A percentile compares a stretch with the other conserved stretches of the same genome.
Conservation (phyloP, 169 alveolate genomes). For the Plasmodium blacklocki region DNA sequence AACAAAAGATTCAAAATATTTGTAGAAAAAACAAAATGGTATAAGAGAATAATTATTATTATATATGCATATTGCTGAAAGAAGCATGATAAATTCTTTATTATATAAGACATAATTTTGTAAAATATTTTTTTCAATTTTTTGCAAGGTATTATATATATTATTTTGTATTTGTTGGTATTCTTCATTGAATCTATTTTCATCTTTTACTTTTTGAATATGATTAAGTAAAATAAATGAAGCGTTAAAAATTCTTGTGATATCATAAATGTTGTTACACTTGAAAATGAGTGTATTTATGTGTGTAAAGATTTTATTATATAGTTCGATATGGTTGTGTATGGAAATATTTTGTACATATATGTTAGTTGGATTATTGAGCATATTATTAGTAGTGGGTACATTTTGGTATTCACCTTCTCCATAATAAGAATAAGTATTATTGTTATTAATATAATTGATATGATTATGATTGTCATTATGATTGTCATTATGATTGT, state of each 20-base stretch:
- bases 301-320: slow-evolving; percentile 34
- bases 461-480: not conserved
- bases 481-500: too few species aligned
- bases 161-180: slow-evolving; percentile 9
- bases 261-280: slow-evolving; percentile 63
- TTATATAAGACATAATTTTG: slow-evolving; percentile 36
- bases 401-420: too few species aligned
- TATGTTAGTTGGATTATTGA: not conserved
- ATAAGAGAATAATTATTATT: slow-evolving; percentile 57
- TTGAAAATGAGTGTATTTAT: slow-evolving; percentile 55
- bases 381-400: too few species aligned
- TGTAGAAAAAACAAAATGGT: slow-evolving; percentile 53
- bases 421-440: too few species aligned
- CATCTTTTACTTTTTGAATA: slow-evolving; percentile 42
- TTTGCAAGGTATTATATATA: slow-evolving; percentile 14
- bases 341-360: slow-evolving; percentile 3
- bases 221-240: slow-evolving; percentile 38
- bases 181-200: slow-evolving; percentile 11
- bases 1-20: slow-evolving; percentile 35
- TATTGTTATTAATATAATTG: slow-evolving; percentile 2
- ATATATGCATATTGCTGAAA: slow-evolving; percentile 67
- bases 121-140: slow-evolving; percentile 66
- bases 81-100: slow-evolving; percentile 53
- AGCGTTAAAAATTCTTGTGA: slow-evolving; percentile 65
- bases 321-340: slow-evolving; percentile 11